Base-by-base conservation (phyloP, 2,329 filamentous ascomycete genomes). In the Aureobasidium subglaciale region DNA sequence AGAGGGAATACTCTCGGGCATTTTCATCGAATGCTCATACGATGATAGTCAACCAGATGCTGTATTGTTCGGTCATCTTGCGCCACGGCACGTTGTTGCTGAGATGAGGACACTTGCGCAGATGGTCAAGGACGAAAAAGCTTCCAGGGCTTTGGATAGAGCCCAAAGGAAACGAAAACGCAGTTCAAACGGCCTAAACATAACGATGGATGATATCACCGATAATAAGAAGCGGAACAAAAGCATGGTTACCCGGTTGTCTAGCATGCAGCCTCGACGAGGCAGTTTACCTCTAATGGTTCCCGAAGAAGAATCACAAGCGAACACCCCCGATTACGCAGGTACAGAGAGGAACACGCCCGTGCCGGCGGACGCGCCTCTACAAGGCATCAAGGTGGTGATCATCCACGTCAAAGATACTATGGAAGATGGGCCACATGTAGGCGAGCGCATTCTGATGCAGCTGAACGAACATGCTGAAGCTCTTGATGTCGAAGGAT, bases 21-120 rank as follows among this genome's bases (percentile, higher is more conserved):
- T 99, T 11, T 92, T 97, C 66, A 95, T 99, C 63, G 93, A 99
- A 74, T 97, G 92, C 70, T 95, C 89, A 59, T 99, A 92, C 69
- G 87, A 90, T 59, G 86, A 96, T 68, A 81, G 82, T 7, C 86
- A 90, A 64, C 78, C 82, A 20, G 85, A 93, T 58, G 84, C 87
- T 48, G 81, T 85, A 0, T 77, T 99, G 0, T 99, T 90, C 61
- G 93, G 93, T 0, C 93, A 99, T 64, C 75, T 99, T 13, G 88
- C 89, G 34, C 93, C 93, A 0, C 78, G 84, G 0, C 93, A 90
- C 67, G 72, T 99, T 11, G 82, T 92, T 22, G 81, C 87, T 42
- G 93, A 99, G 70, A 76, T 99, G 57, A 76, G 77, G 30, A 78
- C 74, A 0, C 78, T 99, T 2, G 91, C 89, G 0, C 73, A 73